Conservation (phyloP, 1,139 yeast species). For the Kodamaea suecica region DNA sequence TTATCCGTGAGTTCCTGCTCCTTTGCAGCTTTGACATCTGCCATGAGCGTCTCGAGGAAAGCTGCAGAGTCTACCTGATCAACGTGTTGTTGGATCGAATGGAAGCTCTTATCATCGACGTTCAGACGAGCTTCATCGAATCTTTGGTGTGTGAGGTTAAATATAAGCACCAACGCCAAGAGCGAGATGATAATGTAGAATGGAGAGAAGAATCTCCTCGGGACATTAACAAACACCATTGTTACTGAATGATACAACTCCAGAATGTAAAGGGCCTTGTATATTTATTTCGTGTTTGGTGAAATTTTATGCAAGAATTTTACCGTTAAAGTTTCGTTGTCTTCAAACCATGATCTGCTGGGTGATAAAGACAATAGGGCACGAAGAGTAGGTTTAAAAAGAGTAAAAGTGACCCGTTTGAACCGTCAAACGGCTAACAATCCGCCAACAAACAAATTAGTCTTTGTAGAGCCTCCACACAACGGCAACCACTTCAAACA, state of each 20-base stretch:
- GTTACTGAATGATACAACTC: background rate
- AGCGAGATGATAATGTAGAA: slow-evolving; percentile 10
- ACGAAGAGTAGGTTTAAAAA: no score
- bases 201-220: slow-evolving; percentile 14
- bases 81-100: slow-evolving; percentile 7
- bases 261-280: no score
- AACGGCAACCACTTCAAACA: no score
- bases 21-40: slow-evolving; percentile 16
- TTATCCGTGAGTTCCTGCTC: slow-evolving; percentile 17
- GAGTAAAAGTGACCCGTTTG: no score
- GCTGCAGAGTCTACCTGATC: slow-evolving; percentile 12
- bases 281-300: background rate
- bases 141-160: slow-evolving; percentile 11
- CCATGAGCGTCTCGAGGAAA: slow-evolving; percentile 9
- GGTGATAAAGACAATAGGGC: no score
- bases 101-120: background rate
- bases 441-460: no score
- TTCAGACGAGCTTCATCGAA: slow-evolving; percentile 1
- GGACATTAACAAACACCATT: slow-evolving; percentile 9
- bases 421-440: no score
- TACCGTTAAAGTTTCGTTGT: no score
- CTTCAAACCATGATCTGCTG: no score
- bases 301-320: background rate
- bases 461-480: no score
- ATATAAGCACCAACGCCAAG: slow-evolving; percentile 10